phyloP scores from a whole-genome alignment of 2,329 filamentous ascomycete species.

The Trichoderma arundinaceum region DNA sequence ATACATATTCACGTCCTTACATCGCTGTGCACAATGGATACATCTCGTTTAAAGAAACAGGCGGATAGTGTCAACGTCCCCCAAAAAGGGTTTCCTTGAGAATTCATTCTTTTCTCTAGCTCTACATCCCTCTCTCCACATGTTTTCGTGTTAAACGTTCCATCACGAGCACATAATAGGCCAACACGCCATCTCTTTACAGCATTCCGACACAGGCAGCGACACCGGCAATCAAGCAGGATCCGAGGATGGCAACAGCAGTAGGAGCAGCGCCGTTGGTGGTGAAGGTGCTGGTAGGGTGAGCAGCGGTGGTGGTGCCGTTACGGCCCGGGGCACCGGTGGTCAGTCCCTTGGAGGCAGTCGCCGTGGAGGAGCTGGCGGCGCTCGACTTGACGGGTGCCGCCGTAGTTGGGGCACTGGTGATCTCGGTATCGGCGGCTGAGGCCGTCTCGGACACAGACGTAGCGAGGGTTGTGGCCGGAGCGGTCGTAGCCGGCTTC shows the following conservation, averaged over 20 bases:
- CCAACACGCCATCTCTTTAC: slow-evolving; percentile 30
- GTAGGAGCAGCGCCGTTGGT: slow-evolving; percentile 36
- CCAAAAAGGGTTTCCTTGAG: background rate
- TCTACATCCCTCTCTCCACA: background rate
- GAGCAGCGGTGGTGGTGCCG: slow-evolving; percentile 6
- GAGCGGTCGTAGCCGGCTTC: background rate
- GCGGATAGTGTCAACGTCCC: background rate
- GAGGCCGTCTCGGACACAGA: background rate
- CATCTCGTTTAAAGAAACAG: background rate
- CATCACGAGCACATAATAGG: background rate
- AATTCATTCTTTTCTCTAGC: background rate
- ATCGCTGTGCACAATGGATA: background rate
- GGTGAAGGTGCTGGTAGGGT: slow-evolving; percentile 10
- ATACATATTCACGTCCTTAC: background rate
- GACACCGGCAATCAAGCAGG: slow-evolving; percentile 39
- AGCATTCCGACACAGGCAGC: slow-evolving; percentile 40
- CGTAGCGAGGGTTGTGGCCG: slow-evolving; percentile 24
- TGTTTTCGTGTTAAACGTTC: background rate
- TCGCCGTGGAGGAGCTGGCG: slow-evolving; percentile 8
- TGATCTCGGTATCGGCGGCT: background rate
- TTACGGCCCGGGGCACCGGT: slow-evolving; percentile 7
- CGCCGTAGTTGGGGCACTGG: slow-evolving; percentile 8
- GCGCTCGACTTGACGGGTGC: slow-evolving; percentile 13
- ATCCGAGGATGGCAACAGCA: slow-evolving; percentile 38
- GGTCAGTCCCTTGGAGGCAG: slow-evolving; percentile 7